phyloP scores from a whole-genome alignment of 75 land plant species.

The Azolla pinnata region DNA sequence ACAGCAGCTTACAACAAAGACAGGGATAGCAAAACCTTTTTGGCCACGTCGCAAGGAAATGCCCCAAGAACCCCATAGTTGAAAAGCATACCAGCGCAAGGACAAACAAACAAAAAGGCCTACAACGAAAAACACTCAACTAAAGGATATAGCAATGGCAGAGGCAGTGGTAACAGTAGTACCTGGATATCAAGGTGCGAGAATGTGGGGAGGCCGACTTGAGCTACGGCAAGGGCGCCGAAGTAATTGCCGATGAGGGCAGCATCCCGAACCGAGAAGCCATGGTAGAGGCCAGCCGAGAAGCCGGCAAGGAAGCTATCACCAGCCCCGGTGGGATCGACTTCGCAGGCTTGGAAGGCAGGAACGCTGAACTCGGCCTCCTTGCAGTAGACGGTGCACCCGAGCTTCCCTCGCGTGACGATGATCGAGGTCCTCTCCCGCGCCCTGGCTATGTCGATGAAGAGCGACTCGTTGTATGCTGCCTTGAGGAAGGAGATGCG shows the following conservation, averaged over 20 bases:
- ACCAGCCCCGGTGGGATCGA: conserved; percentile 98
- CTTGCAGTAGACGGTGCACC: conserved; percentile 58
- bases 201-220: conserved; percentile 72
- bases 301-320: conserved; percentile 91
- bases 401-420: conserved; percentile 71
- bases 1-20: too few relatives aligned
- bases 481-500: conserved; percentile 70
- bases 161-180: too few relatives aligned
- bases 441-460: conserved; percentile 53
- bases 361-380: conserved; percentile 43
- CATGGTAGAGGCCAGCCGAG: conserved; percentile 55
- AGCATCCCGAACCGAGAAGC: conserved; percentile 59
- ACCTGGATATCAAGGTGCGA: conserved; percentile 58
- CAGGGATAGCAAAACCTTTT: too few relatives aligned
- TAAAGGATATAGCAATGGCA: too few relatives aligned
- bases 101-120: too few relatives aligned
- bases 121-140: too few relatives aligned
- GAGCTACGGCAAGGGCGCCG: conserved; percentile 73
- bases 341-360: conserved; percentile 54
- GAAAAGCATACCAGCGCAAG: too few relatives aligned
- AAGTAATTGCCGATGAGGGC: conserved; percentile 85
- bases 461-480: conserved; percentile 60
- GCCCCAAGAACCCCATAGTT: too few relatives aligned
- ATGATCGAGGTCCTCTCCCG: conserved; percentile 60
- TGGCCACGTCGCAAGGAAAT: too few relatives aligned